phyloP scores from a whole-genome alignment of 176 grass and related monocot genomes.

The Oryza brachyantha region DNA sequence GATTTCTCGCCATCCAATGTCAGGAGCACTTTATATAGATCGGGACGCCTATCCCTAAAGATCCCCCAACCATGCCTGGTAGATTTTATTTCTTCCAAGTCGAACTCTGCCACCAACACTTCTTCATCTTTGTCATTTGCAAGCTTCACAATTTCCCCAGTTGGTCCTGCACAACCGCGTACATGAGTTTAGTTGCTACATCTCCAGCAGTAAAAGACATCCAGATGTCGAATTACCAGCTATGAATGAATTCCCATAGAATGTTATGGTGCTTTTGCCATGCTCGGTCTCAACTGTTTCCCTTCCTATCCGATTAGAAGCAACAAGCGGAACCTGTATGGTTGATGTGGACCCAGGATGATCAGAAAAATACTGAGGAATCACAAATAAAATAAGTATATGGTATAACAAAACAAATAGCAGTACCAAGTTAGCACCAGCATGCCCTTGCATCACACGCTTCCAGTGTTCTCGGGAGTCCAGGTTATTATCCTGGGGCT shows the following conservation, averaged over 20 bases:
- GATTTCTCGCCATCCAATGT: constrained; percentile 66
- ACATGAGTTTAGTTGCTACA: not conserved
- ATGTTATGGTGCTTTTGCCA: constrained; percentile 72
- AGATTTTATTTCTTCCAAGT: constrained; percentile 74
- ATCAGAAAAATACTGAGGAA: not conserved
- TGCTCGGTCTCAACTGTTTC: constrained; percentile 91
- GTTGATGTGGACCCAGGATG: not conserved
- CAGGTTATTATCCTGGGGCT: constrained; percentile 75
- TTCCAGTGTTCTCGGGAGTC: constrained; percentile 91
- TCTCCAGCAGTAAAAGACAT: not conserved
- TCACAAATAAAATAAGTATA: not conserved
- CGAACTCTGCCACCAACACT: constrained; percentile 68
- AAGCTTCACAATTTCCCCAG: constrained; percentile 79
- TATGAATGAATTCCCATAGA: constrained; percentile 93
- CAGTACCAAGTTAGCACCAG: constrained; percentile 94
- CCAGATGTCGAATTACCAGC: constrained; percentile 44
- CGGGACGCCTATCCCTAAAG: constrained; percentile 82
- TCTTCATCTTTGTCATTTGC: constrained; percentile 86
- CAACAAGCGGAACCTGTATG: constrained; percentile 76
- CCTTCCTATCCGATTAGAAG: constrained; percentile 83
- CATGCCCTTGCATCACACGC: constrained; percentile 96
- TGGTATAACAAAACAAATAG: not conserved
- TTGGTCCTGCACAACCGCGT: constrained; percentile 46
- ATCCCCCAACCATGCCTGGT: constrained; percentile 80
- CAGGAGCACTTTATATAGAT: constrained; percentile 77